Evolutionary conservation across 352 stramenopile species (phyloP).

Genomic region (Phytopythium litorale): DNA sequence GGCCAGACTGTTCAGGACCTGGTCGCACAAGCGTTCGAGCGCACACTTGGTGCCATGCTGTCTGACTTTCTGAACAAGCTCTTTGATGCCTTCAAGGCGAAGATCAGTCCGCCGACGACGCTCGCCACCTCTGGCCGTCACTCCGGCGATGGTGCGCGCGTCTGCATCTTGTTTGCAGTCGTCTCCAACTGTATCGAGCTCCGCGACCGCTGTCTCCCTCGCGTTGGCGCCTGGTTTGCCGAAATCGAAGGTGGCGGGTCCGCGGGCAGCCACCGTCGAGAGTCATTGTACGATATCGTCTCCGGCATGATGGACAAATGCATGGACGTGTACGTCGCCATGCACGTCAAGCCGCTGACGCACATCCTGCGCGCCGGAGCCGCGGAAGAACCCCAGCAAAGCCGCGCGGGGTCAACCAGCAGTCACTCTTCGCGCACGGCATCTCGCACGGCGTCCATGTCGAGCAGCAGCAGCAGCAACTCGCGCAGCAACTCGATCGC

Average conservation of each 20-base stretch:
- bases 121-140: conserved; percentile 24
- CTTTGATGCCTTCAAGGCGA: conserved; percentile 35
- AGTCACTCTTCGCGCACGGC: conserved; percentile 18
- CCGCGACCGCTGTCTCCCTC: conserved; percentile 45
- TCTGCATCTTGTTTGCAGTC: conserved; percentile 62
- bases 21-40: conserved; percentile 23
- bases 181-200: conserved; percentile 72
- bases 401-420: conserved; percentile 4
- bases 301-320: conserved; percentile 51
- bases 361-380: conserved; percentile 42
- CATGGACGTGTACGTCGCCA: conserved; percentile 54
- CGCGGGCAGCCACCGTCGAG: conserved; percentile 9
- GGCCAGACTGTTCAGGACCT: neutral
- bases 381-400: conserved; percentile 41
- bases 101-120: conserved; percentile 32
- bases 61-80: conserved; percentile 44
- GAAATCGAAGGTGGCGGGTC: conserved; percentile 25
- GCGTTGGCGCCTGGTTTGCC: conserved; percentile 41
- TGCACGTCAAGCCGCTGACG: conserved; percentile 44
- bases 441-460: conserved; percentile 17
- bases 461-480: conserved; percentile 7
- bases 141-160: conserved; percentile 25
- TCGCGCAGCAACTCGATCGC: conserved; percentile 21
- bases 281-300: conserved; percentile 35
- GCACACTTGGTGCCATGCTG: conserved; percentile 46